phyloP scores from a whole-genome alignment of 768 basidiomycete genomes.

The Agaricus subrufescens region DNA sequence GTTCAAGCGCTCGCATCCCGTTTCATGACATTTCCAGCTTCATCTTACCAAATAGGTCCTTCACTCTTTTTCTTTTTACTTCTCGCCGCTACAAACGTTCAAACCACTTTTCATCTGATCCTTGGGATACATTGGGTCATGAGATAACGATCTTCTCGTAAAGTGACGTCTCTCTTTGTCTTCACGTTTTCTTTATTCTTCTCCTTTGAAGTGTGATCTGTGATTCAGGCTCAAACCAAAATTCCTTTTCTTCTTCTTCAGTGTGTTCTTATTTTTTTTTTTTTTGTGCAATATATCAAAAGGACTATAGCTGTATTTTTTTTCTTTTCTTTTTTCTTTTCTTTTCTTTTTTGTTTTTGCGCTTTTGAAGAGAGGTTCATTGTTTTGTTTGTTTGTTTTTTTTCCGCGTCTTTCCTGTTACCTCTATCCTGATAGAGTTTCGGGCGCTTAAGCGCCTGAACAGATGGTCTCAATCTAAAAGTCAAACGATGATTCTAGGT shows the following conservation, averaged over 20 bases:
- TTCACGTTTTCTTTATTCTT: not conserved
- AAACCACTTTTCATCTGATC: slow-evolving; percentile 1
- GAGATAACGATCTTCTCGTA: slow-evolving; percentile 10
- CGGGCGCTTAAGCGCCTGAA: slow-evolving; percentile 5
- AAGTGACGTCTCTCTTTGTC: slow-evolving; percentile 5
- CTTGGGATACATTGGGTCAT: slow-evolving; percentile 10
- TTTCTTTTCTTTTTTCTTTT: not conserved
- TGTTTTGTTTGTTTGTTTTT: not conserved
- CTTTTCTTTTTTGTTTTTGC: slow-evolving; percentile 1
- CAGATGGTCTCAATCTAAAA: not conserved
- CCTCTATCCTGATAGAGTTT: slow-evolving; percentile 11
- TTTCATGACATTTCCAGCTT: not conserved
- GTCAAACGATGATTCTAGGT: not conserved
- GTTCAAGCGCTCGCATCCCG: not conserved
- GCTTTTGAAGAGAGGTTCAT: slow-evolving; percentile 5
- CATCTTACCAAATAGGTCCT: not conserved
- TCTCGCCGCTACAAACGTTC: not conserved
- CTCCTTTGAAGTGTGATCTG: not conserved
- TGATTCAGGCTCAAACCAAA: not conserved
- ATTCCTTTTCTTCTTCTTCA: not conserved
- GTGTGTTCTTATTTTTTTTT: not conserved
- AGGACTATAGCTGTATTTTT: slow-evolving; percentile 10
- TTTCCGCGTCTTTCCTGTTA: not conserved
- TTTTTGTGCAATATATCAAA: slow-evolving; percentile 9
- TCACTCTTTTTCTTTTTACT: not conserved